Base-by-base conservation (phyloP, 106 monocot genomes). In the Platanthera zijinensis region DNA sequence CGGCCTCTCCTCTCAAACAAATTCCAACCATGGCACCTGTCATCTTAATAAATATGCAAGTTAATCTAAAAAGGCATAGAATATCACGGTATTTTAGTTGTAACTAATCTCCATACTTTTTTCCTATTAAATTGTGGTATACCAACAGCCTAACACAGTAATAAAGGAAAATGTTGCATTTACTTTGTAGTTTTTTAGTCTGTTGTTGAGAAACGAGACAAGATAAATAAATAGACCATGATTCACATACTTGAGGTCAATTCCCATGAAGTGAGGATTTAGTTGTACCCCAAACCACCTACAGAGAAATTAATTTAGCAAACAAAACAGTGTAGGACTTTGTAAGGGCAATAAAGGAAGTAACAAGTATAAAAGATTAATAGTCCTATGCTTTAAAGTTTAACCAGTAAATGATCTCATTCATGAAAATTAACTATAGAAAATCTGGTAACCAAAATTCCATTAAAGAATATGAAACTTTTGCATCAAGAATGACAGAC, bases 281-380 rank as follows among this genome's bases (percentile, higher is more conserved):
- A 99, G 82, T 76, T 99, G 97, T 66, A 94, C 87, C 22, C 97
- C 97, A 80, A 94, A 85, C 97, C 97, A 99, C 91, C 97, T 94
- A 57, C 52, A 68, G 50, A 39, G 19, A 50, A 72, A 74, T 51
- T 7, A 78, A 51, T 9, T 45, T 17, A 48, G 15, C 12, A 14
- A 69, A 51, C 69, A 75, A 75, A 53, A 45, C 50, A 5, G 1
- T 45, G 15, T 18, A 56, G 28, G 48, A 13, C 6, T 6, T 12
- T 19, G 5, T 4, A 9, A 56, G 15, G 32, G 52, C 10, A 12
- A 66, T 32, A 7, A 66, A 62, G 32, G 32, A 66, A 62, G 32
- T 7, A 51, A 52, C 3, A 8, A 25, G 32, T 8, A 69, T 15
- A 48, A 70, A 66, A 32, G 12, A 66, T 21, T 19, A 5, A 19